phyloP scores from a whole-genome alignment of 805 yeast genomes.

The Hanseniaspora opuntiae region DNA sequence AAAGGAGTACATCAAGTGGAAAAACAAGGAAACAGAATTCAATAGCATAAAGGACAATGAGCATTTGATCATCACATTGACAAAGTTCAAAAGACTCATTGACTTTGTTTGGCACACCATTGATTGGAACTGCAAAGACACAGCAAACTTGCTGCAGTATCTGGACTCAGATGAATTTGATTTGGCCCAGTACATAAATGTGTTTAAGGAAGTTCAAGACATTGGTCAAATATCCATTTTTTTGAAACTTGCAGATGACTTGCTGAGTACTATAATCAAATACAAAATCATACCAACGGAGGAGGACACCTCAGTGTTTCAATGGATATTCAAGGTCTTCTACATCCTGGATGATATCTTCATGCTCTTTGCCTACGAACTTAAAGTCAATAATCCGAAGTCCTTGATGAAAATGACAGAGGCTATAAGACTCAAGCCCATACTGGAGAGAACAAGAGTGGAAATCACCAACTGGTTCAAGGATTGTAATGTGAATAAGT shows the following conservation, averaged over 20 bases:
- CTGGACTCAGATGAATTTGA: slow-evolving; percentile 6
- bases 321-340: slow-evolving; percentile 29
- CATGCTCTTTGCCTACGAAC: slow-evolving; percentile 1
- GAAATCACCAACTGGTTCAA: slow-evolving; percentile 28
- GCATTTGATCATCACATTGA: slow-evolving; percentile 26
- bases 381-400: background rate
- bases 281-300: slow-evolving; percentile 23
- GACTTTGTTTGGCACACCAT: slow-evolving; percentile 54
- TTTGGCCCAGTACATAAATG: background rate
- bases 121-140: slow-evolving; percentile 23
- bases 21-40: slow-evolving; percentile 23
- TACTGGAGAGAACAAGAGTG: slow-evolving; percentile 40
- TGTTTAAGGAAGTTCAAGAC: slow-evolving; percentile 18
- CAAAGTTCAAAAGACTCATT: slow-evolving; percentile 36
- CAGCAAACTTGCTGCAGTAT: slow-evolving; percentile 17
- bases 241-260: slow-evolving; percentile 50
- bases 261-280: slow-evolving; percentile 46
- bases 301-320: slow-evolving; percentile 21
- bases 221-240: slow-evolving; percentile 55
- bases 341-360: slow-evolving; percentile 32
- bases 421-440: slow-evolving; percentile 36
- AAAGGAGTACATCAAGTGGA: slow-evolving; percentile 34
- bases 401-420: slow-evolving; percentile 36
- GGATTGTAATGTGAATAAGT: slow-evolving; percentile 27
- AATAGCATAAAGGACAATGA: slow-evolving; percentile 16